Conservation (phyloP, 345 rosid species). For the Rubroshorea leprosula region DNA sequence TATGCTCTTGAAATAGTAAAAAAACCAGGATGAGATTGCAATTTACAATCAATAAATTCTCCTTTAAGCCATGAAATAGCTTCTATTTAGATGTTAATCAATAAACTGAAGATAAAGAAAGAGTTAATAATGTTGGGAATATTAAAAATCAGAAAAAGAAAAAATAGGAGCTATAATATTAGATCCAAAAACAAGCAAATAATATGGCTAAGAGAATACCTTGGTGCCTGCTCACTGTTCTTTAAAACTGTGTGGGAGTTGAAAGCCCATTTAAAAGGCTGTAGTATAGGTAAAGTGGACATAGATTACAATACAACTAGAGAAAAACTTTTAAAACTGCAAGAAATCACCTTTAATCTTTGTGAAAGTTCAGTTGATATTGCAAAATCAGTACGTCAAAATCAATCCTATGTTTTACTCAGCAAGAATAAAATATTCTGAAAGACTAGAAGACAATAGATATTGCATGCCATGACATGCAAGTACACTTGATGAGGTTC, state of each 20-base stretch:
- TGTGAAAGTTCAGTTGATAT: too few species aligned
- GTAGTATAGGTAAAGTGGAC: conserved; percentile 18
- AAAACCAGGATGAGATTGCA: neutral
- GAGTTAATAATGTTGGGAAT: neutral
- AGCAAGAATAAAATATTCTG: neutral
- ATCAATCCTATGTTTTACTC: too few species aligned
- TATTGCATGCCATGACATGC: neutral
- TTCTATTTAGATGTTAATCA: too few species aligned
- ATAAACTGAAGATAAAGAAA: neutral
- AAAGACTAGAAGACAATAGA: neutral
- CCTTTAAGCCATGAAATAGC: neutral
- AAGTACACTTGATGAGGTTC: neutral
- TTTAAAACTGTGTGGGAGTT: conserved; percentile 75
- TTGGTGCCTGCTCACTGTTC: conserved; percentile 79
- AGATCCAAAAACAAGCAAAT: neutral
- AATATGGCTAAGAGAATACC: conserved; percentile 33
- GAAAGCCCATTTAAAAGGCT: conserved; percentile 91
- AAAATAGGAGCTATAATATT: neutral
- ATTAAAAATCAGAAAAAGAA: too few species aligned
- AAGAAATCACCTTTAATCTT: neutral
- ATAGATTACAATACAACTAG: neutral
- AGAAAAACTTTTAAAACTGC: neutral
- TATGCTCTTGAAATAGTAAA: neutral
- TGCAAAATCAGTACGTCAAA: too few species aligned
- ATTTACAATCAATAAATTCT: neutral